Percentiles rank a stretch among this genome's conserved stretches.
These are phyloP conservation scores for Phytophthora agathidicida DNA, from an alignment of 352 stramenopile species.

Conservation along the genomic window DNA sequence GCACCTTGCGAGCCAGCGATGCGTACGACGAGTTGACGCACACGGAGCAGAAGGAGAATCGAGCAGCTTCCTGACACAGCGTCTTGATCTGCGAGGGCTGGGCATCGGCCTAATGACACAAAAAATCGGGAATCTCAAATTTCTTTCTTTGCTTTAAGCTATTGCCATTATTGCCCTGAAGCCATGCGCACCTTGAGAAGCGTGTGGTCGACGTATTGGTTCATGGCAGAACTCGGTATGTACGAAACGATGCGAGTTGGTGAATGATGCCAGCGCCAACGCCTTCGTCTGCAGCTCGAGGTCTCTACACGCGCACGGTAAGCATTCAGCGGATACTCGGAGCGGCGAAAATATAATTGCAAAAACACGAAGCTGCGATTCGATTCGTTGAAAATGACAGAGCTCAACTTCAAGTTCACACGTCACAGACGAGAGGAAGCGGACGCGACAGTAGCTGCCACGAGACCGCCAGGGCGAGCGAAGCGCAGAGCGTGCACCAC, in stretches of 20 bases:
- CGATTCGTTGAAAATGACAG: conserved; percentile 10
- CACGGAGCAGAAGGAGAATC: conserved; percentile 78
- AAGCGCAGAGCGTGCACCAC: conserved; percentile 68
- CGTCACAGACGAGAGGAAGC: conserved; percentile 26
- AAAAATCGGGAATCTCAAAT: conserved; percentile 9
- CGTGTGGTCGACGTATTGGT: conserved; percentile 81
- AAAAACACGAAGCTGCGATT: conserved; percentile 15
- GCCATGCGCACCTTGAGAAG: conserved; percentile 76
- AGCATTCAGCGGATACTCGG: conserved; percentile 32
- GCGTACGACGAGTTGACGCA: conserved; percentile 86
- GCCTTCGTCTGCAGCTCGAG: conserved; percentile 15
- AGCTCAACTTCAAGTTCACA: conserved; percentile 25
- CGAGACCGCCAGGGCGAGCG: conserved; percentile 44
- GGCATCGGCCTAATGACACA: conserved; percentile 53
- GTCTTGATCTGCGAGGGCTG: conserved; percentile 64
- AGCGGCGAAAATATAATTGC: not conserved
- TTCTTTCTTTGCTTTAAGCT: not conserved
- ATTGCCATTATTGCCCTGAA: not conserved
- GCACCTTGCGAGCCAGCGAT: conserved; percentile 59
- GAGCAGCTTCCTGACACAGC: conserved; percentile 71
- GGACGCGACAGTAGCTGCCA: conserved; percentile 26
- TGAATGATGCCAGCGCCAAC: conserved; percentile 7
- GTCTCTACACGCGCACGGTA: conserved; percentile 9
- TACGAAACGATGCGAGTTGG: not conserved
- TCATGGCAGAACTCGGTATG: conserved; percentile 33